These are phyloP conservation scores for Rhodotorula sp. DNA, from an alignment of 1,284 basidiomycete genomes.

Conservation along the genomic window DNA sequence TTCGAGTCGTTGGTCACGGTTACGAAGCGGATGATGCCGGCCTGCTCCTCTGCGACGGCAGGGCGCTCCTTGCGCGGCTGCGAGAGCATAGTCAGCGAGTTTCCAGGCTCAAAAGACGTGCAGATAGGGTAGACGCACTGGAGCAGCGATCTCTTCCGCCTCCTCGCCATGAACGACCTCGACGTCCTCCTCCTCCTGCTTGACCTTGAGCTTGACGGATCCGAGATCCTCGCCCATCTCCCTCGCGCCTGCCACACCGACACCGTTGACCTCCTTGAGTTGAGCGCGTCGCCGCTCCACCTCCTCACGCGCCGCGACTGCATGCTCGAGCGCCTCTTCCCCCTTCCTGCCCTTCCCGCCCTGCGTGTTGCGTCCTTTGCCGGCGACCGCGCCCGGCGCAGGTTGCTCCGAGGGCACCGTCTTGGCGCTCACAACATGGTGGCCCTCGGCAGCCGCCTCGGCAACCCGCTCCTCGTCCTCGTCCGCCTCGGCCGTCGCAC, in stretches of 20 bases:
- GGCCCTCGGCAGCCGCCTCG: not conserved
- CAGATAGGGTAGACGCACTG: conserved; percentile 3
- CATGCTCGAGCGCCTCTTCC: conserved; percentile 41
- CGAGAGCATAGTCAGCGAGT: too few species aligned
- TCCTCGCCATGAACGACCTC: conserved; percentile 34
- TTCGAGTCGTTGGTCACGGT: conserved; percentile 82
- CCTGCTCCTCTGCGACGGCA: conserved; percentile 77
- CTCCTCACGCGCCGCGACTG: conserved; percentile 39
- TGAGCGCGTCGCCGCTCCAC: conserved; percentile 38
- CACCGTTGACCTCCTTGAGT: conserved; percentile 28
- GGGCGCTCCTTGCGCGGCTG: conserved; percentile 56
- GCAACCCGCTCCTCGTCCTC: too few species aligned
- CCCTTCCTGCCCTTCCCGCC: conserved; percentile 38
- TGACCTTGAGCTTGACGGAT: conserved; percentile 16
- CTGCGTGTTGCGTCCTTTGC: conserved; percentile 16
- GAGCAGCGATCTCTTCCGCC: conserved; percentile 21
- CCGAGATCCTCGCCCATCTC: not conserved
- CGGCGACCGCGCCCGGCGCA: not conserved
- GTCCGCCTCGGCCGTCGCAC: not conserved
- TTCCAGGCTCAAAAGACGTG: not conserved
- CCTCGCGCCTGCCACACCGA: conserved; percentile 22
- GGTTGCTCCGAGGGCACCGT: conserved; percentile 10
- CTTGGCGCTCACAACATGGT: conserved; percentile 30
- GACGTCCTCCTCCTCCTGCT: conserved; percentile 35
- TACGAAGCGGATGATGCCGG: conserved; percentile 79